A percentile compares a stretch with the other conserved stretches of the same genome.
These are phyloP conservation scores for Xylaria flabelliformis DNA, from an alignment of 495 filamentous ascomycete genomes.

Conservation along the genomic window DNA sequence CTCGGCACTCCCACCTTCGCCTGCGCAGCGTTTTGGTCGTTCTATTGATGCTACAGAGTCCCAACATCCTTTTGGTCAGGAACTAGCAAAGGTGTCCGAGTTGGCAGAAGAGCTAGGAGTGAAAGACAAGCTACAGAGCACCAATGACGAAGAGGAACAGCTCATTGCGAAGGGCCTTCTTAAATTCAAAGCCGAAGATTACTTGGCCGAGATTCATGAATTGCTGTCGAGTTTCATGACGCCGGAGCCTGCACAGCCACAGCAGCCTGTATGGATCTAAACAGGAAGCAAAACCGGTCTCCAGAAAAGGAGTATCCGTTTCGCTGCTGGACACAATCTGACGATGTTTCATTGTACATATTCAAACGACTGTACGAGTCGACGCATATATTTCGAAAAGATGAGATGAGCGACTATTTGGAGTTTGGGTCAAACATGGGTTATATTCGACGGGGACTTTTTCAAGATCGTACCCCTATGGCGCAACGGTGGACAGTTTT, in stretches of 20 bases:
- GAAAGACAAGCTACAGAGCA: conserved; percentile 63
- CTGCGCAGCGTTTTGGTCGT: conserved; percentile 40
- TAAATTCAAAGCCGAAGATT: conserved; percentile 82
- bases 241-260: conserved; percentile 28
- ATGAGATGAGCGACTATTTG: conserved; percentile 16
- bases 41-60: conserved; percentile 34
- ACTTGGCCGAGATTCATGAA: conserved; percentile 78
- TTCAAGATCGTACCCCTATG: conserved; percentile 31
- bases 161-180: conserved; percentile 69
- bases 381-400: conserved; percentile 32
- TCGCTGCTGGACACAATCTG: neutral
- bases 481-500: conserved; percentile 36
- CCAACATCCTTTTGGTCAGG: conserved; percentile 70
- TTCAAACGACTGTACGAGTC: conserved; percentile 36
- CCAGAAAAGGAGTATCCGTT: conserved; percentile 4
- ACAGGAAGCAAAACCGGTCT: neutral
- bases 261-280: conserved; percentile 42
- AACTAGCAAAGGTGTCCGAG: conserved; percentile 76
- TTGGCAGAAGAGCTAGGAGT: conserved; percentile 86
- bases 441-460: conserved; percentile 29
- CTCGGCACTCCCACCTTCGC: conserved; percentile 45
- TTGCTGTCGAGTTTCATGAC: conserved; percentile 59
- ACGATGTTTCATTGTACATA: conserved; percentile 45
- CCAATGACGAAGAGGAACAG: conserved; percentile 74
- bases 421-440: conserved; percentile 34